phyloP scores from a whole-genome alignment of 1,284 basidiomycete species.

The Agaricales sp. region DNA sequence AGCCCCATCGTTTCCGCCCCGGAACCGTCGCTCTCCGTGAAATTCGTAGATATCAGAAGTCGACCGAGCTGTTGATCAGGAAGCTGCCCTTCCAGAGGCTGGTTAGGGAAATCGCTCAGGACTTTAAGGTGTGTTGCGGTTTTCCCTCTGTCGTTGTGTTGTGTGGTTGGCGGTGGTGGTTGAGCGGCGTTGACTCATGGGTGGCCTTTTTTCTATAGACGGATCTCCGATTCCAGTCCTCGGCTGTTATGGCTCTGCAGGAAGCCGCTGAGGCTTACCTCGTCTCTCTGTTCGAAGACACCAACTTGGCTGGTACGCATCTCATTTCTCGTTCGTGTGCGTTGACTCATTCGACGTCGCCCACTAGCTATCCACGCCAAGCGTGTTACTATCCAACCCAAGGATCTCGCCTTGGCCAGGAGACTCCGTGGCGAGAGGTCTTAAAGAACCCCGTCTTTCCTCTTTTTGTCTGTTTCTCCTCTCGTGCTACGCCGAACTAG shows the following conservation, averaged over 20 bases:
- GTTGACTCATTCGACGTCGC: neutral
- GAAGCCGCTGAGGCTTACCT: conserved; percentile 97
- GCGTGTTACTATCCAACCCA: conserved; percentile 83
- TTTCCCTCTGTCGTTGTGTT: conserved; percentile 6
- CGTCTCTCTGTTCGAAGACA: conserved; percentile 90
- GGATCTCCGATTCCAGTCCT: conserved; percentile 95
- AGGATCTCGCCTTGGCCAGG: conserved; percentile 84
- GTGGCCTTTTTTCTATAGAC: conserved; percentile 32
- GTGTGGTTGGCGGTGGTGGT: conserved; percentile 9
- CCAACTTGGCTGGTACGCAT: conserved; percentile 65
- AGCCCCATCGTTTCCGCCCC: conserved; percentile 94
- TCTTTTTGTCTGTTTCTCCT: no score
- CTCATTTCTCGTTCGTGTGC: neutral
- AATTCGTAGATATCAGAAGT: conserved; percentile 96
- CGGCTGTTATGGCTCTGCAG: conserved; percentile 91
- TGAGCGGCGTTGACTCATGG: neutral
- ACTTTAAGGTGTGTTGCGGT: conserved; percentile 74
- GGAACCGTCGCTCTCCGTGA: conserved; percentile 98
- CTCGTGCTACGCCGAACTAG: no score
- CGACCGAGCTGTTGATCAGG: conserved; percentile 90
- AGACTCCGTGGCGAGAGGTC: conserved; percentile 85
- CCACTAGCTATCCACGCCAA: conserved; percentile 77
- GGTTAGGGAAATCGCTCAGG: conserved; percentile 94
- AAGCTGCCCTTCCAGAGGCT: conserved; percentile 95
- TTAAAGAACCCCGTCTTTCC: no score